Evolutionary conservation across 169 alveolate genomes (phyloP), one percentile per base, ranked within the genome.

Genomic region (Plasmodium gonderi): DNA sequence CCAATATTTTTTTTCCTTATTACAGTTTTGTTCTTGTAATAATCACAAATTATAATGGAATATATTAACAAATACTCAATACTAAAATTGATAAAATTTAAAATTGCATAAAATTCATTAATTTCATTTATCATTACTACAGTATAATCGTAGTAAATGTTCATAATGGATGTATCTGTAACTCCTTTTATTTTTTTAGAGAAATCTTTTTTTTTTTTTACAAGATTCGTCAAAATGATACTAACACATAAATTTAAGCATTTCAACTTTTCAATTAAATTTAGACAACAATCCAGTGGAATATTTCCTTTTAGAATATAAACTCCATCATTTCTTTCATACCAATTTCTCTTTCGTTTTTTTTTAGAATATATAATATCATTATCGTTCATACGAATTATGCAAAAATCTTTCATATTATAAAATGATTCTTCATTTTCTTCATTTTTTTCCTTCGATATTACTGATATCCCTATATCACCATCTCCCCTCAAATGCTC

Each of bases 191-290:
- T 90, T 47, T 79, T 79, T 31, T 77, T 68, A 40, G 67, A n/a
- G 17, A 77, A 90, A 12, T 90, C 82, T 6, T 90, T 78, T 67
- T 90, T 76, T 45, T 79, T 90, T 78, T 78, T 90, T 26, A 79
- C 31, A 14, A 79, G 12, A 44, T 51, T 90, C 0, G 81, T 77
- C 17, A 90, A 69, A 42, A 90, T 72, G 20, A 90, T 78, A 65
- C 94, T 90, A 2, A 90, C 94, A 69, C 94, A 90, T 67, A 90
- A 33, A 38, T 79, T 90, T 1, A 90, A 49, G 72, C 94, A 90
- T 72, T 90, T 90, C 23, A 90, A n/a, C 20, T 90, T 90, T 20
- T 90, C 94, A 2, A 90, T 79, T 38, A 90, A 78, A 20, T 90
- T 90, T 12, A 90, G 47, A 69, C 94, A 90, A 79, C 90, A 90